Evolutionary conservation across 345 rosid genomes (phyloP).

Genomic region (Salix arbutifolia): DNA sequence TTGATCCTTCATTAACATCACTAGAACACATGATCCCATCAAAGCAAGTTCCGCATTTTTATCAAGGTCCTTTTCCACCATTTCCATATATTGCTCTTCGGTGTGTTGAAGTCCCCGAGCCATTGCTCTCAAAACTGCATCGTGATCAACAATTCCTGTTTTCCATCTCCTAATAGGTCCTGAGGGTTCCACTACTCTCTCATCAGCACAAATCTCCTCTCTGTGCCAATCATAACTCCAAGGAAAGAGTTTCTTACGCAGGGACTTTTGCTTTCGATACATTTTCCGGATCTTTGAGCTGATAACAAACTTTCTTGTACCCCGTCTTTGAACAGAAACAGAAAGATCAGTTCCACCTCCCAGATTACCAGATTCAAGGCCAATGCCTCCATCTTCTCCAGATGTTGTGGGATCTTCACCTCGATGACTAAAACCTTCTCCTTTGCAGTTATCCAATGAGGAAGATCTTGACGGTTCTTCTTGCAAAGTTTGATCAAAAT

Average conservation of each 20-base stretch:
- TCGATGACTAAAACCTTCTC: conserved; percentile 31
- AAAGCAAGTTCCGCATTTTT: conserved; percentile 85
- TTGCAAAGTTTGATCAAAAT: conserved; percentile 18
- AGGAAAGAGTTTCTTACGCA: conserved; percentile 88
- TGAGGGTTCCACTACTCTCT: conserved; percentile 54
- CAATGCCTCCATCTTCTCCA: conserved; percentile 53
- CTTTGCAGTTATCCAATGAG: conserved; percentile 31
- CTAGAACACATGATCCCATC: conserved; percentile 95
- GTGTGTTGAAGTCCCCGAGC: conserved; percentile 62
- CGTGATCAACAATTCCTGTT: conserved; percentile 71
- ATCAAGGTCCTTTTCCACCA: conserved; percentile 85
- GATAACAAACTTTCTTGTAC: conserved; percentile 48
- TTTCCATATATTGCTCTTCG: conserved; percentile 86
- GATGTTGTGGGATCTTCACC: conserved; percentile 74
- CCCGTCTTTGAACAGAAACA: conserved; percentile 44
- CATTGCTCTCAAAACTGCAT: conserved; percentile 85
- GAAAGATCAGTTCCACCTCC: conserved; percentile 30
- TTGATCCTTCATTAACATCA: conserved; percentile 95
- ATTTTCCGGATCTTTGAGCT: conserved; percentile 62
- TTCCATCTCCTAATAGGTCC: conserved; percentile 79
- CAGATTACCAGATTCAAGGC: conserved; percentile 33
- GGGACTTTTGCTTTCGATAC: conserved; percentile 77
- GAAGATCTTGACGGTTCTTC: conserved; percentile 22
- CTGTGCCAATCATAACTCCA: conserved; percentile 98
- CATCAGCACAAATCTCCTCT: conserved; percentile 61